Conservation (phyloP, 805 yeast species). For the Teunomyces kruisii region DNA sequence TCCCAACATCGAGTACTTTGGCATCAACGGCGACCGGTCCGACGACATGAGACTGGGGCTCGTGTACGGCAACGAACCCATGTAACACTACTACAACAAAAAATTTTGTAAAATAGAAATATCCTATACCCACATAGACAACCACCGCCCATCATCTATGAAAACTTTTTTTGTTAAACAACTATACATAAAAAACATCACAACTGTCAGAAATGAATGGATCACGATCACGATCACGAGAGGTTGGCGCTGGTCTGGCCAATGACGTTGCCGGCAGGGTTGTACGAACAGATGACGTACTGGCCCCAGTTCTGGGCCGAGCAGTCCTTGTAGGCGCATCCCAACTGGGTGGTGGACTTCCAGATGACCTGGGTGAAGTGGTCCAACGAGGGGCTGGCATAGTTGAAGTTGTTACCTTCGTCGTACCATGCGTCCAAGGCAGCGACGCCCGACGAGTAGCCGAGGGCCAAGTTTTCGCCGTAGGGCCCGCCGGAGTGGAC, state of each 20-base stretch:
- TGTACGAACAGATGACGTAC: constrained; percentile 74
- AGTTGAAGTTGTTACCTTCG: constrained; percentile 29
- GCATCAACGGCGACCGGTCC: too few relatives aligned
- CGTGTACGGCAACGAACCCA: too few relatives aligned
- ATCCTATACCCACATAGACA: too few relatives aligned
- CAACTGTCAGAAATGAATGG: constrained; percentile 2
- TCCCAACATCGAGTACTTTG: too few relatives aligned
- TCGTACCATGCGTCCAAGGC: constrained; percentile 43
- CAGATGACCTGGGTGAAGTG: constrained; percentile 85
- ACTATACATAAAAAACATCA: neutral
- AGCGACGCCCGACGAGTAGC: constrained; percentile 21
- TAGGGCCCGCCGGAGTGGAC: constrained; percentile 38
- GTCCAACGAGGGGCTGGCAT: constrained; percentile 35
- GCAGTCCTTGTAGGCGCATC: constrained; percentile 73
- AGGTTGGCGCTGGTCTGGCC: constrained; percentile 33
- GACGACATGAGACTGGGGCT: too few relatives aligned
- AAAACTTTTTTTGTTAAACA: too few relatives aligned
- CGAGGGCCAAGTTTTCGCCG: constrained; percentile 39
- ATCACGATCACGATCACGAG: too few relatives aligned
- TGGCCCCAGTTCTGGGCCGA: constrained; percentile 41
- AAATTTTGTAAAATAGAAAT: too few relatives aligned
- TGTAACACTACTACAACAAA: too few relatives aligned
- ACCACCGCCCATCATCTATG: too few relatives aligned
- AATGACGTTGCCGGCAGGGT: constrained; percentile 68
- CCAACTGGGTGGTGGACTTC: constrained; percentile 59